Percentiles rank a stretch among this genome's conserved stretches.
phyloP scores from a whole-genome alignment of 305 asterid genomes.

The Fraxinus sp. region DNA sequence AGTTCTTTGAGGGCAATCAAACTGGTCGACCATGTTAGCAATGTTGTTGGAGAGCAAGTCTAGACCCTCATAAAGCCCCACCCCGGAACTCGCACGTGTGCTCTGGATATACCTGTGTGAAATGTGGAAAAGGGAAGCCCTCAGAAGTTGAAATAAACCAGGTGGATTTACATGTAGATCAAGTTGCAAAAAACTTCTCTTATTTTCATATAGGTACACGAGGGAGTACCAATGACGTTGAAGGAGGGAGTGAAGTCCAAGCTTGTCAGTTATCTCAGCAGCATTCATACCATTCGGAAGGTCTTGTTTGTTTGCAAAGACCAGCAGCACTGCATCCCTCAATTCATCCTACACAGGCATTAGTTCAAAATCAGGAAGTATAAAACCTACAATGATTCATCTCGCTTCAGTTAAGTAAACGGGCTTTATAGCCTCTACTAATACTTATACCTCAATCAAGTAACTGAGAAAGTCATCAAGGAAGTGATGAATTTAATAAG shows the following conservation, averaged over 20 bases:
- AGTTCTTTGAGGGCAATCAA: not conserved
- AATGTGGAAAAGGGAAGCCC: slow-evolving; percentile 5
- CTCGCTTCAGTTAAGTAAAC: not conserved
- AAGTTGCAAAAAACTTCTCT: not conserved
- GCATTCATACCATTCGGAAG: slow-evolving; percentile 96
- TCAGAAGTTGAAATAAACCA: not conserved
- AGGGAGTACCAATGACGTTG: slow-evolving; percentile 78
- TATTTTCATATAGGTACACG: not conserved
- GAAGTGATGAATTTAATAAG: not conserved
- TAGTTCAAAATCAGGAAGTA: slow-evolving; percentile 2
- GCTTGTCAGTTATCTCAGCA: slow-evolving; percentile 91
- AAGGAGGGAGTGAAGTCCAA: slow-evolving; percentile 85
- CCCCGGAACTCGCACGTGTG: slow-evolving; percentile 71
- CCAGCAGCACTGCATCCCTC: slow-evolving; percentile 84
- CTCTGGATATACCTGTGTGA: slow-evolving; percentile 72
- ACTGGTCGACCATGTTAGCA: slow-evolving; percentile 51
- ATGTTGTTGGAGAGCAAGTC: slow-evolving; percentile 88
- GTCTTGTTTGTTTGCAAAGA: slow-evolving; percentile 91
- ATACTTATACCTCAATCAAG: not conserved
- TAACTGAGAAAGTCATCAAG: not conserved
- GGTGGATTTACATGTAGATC: not conserved
- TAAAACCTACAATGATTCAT: not conserved
- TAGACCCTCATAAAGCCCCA: slow-evolving; percentile 70
- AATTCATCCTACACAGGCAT: slow-evolving; percentile 62
- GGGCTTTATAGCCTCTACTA: not conserved